Evolutionary conservation across 805 yeast species (phyloP).

Genomic region (Metschnikowia gruessii): DNA sequence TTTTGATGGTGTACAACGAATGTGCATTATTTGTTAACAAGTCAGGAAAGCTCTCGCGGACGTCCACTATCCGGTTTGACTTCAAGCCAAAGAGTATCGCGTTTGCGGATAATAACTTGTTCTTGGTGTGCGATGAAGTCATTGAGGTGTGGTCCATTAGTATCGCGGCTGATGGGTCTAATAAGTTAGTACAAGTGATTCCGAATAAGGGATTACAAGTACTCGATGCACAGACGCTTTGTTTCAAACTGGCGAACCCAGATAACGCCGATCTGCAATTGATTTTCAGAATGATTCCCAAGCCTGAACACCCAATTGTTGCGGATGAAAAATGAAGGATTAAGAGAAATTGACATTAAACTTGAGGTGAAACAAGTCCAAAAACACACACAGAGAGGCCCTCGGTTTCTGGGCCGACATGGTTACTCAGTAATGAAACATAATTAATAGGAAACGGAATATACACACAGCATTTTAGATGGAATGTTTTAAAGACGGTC

Average conservation of each 20-base stretch:
- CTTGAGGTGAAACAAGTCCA: background rate
- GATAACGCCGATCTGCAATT: slow-evolving; percentile 58
- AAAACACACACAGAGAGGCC: no score
- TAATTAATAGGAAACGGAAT: no score
- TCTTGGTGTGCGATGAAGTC: slow-evolving; percentile 59
- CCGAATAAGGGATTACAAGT: slow-evolving; percentile 61
- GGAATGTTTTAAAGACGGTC: no score
- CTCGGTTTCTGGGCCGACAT: no score
- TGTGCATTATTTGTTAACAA: slow-evolving; percentile 66
- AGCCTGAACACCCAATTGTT: background rate
- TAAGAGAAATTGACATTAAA: background rate
- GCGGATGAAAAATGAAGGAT: background rate
- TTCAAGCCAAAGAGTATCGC: slow-evolving; percentile 38
- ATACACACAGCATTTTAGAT: no score
- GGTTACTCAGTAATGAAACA: no score
- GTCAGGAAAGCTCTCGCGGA: slow-evolving; percentile 51
- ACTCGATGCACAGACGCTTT: slow-evolving; percentile 23
- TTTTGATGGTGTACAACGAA: slow-evolving; percentile 64
- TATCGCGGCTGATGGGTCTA: slow-evolving; percentile 41
- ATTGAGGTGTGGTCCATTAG: slow-evolving; percentile 66
- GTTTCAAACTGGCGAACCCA: slow-evolving; percentile 62
- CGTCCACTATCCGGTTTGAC: slow-evolving; percentile 42
- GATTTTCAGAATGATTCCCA: slow-evolving; percentile 30
- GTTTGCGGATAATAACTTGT: slow-evolving; percentile 32
- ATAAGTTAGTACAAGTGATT: slow-evolving; percentile 61